These are phyloP conservation scores for Diaporthe sp. DNA, from an alignment of 2,329 filamentous ascomycete species.

Conservation along the genomic window DNA sequence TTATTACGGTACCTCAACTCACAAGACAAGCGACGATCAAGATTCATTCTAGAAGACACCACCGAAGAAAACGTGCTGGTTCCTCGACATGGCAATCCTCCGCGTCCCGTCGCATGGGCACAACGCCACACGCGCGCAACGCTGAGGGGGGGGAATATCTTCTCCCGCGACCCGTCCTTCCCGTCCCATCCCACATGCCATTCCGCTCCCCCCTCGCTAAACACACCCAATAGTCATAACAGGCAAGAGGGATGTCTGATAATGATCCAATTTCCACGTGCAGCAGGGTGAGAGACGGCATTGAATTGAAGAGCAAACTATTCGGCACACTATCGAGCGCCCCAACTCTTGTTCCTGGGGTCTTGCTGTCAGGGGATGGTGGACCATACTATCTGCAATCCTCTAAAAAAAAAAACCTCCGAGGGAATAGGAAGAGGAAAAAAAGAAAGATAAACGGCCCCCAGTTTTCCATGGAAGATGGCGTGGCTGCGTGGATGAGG, in stretches of 20 bases:
- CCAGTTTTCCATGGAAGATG: background rate
- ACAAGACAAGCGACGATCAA: background rate
- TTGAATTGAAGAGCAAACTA: background rate
- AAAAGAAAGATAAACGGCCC: background rate
- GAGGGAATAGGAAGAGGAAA: background rate
- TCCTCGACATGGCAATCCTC: constrained; percentile 1
- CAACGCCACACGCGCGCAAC: constrained; percentile 5
- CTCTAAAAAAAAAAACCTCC: background rate
- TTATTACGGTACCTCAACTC: background rate
- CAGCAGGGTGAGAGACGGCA: constrained; percentile 20
- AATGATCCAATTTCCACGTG: constrained; percentile 15
- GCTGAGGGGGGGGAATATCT: background rate
- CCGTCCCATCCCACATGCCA: background rate
- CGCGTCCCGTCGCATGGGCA: constrained; percentile 18
- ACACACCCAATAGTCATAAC: background rate
- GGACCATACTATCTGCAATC: background rate
- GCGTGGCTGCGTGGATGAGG: too few relatives aligned
- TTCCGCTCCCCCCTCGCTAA: background rate
- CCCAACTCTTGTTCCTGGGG: constrained; percentile 16
- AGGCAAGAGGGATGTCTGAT: background rate
- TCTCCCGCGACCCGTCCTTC: background rate
- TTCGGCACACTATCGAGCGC: constrained; percentile 21
- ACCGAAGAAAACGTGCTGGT: constrained; percentile 8
- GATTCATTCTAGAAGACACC: constrained; percentile 22
- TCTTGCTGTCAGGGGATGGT: background rate